Evolutionary conservation across 2,329 filamentous ascomycete genomes (phyloP).

Genomic region (Colletotrichum costaricense): DNA sequence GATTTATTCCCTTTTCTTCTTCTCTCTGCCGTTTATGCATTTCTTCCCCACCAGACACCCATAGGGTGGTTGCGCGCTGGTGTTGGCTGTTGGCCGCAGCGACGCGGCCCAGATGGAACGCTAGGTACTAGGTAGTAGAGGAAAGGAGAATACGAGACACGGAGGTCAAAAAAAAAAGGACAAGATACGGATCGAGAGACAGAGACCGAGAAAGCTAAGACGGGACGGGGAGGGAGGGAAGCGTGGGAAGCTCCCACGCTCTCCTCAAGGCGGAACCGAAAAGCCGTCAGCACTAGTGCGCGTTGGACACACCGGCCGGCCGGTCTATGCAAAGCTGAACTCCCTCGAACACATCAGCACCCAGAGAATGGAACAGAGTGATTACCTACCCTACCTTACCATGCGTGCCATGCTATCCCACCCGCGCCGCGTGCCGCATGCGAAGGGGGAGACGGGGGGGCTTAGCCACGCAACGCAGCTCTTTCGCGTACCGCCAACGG

Average conservation of each 20-base stretch:
- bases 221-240: no score
- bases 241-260: no score
- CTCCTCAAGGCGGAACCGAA: neutral
- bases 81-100: neutral
- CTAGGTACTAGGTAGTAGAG: neutral
- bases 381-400: neutral
- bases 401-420: neutral
- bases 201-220: neutral
- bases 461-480: neutral
- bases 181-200: neutral
- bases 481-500: neutral
- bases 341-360: neutral
- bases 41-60: neutral
- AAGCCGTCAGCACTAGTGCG: conserved; percentile 30
- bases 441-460: neutral
- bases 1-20: neutral
- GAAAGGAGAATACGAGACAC: neutral
- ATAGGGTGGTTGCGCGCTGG: neutral
- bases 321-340: neutral
- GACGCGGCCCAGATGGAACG: neutral
- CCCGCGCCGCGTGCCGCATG: neutral
- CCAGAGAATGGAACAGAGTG: neutral
- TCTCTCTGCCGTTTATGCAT: neutral
- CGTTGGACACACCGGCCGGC: conserved; percentile 16
- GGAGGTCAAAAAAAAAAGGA: neutral